Evolutionary conservation across 768 basidiomycete species (phyloP), one percentile per base, ranked within the genome.

Genomic region (Leccinellum albellum): DNA sequence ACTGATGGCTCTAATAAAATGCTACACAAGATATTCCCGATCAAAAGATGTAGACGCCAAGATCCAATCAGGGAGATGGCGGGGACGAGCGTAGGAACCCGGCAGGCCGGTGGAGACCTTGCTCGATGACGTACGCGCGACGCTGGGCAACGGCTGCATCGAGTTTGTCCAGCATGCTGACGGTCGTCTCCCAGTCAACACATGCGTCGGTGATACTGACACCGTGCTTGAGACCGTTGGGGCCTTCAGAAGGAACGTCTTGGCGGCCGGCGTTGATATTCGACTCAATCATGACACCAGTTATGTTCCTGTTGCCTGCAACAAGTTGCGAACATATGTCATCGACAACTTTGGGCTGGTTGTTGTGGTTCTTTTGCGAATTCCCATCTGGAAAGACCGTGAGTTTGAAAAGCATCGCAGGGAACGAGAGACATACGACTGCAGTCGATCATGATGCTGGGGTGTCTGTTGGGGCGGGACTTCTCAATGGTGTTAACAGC

Each of bases 241-340:
- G 87, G 7, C 94, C 89, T 44, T 76, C 79, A 3, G 79, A 62
- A 2, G 96, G 94, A 14, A 96, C 89, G 63, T 94, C 89, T 76
- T 99, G 96, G 58, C 86, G 78, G 20, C 96, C 96, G 50, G 87
- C 88, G 67, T 90, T 88, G 74, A 99, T 87, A 72, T 98, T 89
- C 13, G 88, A 91, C 76, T 99, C 96, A 69, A 99, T 83, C 96
- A 99, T 98, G 56, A 98, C 93, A 47, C 96, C 96, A 5, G 91
- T 91, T 73, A 99, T 88, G 64, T 80, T 78, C 56, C 72, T 78
- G 54, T 80, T 76, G 26, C 92, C 92, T 7, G 81, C 80, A 6
- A 71, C 74, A 53, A 98, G 82, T 74, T 98, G 96, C 3, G 72
- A 74, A 72, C 85, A 86, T 66, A 93, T 82, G 71, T 82, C 74